Conservation (phyloP, 2,329 filamentous ascomycete genomes). For the Geosmithia flava region DNA sequence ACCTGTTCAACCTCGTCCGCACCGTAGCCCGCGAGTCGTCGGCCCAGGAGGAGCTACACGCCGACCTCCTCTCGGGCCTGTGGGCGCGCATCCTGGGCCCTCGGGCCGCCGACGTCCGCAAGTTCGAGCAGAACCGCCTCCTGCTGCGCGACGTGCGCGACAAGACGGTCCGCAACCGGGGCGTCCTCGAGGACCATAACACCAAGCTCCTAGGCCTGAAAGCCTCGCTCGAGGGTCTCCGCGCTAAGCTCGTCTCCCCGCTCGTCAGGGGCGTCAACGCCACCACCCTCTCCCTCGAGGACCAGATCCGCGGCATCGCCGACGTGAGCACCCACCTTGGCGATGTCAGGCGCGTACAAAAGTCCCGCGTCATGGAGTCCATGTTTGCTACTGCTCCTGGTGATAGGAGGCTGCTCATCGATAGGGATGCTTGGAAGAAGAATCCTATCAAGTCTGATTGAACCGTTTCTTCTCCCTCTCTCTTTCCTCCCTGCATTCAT, state of each 20-base stretch:
- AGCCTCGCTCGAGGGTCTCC: constrained; percentile 72
- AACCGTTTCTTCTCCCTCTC: neutral
- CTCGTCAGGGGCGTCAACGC: constrained; percentile 59
- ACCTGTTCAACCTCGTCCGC: constrained; percentile 80
- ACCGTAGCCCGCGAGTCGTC: constrained; percentile 75
- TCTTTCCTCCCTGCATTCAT: no score
- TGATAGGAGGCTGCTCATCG: constrained; percentile 16
- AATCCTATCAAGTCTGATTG: neutral
- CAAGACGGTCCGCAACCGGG: constrained; percentile 79
- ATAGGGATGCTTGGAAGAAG: constrained; percentile 3
- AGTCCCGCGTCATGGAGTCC: constrained; percentile 70
- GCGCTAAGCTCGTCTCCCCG: constrained; percentile 73
- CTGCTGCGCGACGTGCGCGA: constrained; percentile 68
- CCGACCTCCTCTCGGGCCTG: constrained; percentile 68
- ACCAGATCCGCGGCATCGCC: constrained; percentile 74
- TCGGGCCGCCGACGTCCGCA: constrained; percentile 62
- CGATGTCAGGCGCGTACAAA: constrained; percentile 64
- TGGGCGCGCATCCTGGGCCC: constrained; percentile 79
- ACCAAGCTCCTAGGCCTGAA: constrained; percentile 73
- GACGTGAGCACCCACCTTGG: constrained; percentile 70
- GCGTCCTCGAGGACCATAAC: constrained; percentile 76
- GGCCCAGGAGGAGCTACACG: constrained; percentile 67
- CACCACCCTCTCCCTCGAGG: constrained; percentile 64
- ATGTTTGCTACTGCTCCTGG: constrained; percentile 46
- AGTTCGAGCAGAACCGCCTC: constrained; percentile 82